Evolutionary conservation across 2,329 filamentous ascomycete species (phyloP).

Genomic region (Mycosphaerella sp.): DNA sequence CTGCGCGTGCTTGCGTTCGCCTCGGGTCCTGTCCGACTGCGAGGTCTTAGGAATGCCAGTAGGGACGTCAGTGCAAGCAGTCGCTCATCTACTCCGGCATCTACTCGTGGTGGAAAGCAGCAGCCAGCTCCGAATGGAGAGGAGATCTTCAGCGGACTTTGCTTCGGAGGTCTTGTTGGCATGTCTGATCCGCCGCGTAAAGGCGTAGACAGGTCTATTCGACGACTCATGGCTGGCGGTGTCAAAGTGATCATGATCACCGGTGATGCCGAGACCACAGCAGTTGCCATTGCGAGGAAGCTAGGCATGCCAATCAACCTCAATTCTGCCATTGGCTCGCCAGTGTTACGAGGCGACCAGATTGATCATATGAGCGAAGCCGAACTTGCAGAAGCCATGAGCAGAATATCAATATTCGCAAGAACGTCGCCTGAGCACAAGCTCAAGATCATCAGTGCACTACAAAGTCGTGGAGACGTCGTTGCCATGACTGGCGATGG

Average conservation of each 20-base stretch:
- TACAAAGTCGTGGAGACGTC: conserved; percentile 89
- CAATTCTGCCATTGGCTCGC: conserved; percentile 52
- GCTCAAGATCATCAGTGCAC: conserved; percentile 87
- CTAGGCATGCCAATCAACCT: conserved; percentile 83
- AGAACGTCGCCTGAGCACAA: conserved; percentile 97
- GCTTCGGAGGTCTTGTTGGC: conserved; percentile 86
- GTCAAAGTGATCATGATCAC: conserved; percentile 99
- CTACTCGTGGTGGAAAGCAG: conserved; percentile 1
- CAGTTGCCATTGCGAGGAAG: conserved; percentile 85
- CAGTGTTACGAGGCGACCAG: conserved; percentile 81
- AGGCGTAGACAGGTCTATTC: conserved; percentile 82
- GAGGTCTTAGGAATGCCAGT: conserved; percentile 14
- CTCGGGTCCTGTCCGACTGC: conserved; percentile 57
- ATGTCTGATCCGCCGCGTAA: conserved; percentile 96
- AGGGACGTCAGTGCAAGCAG: conserved; percentile 13
- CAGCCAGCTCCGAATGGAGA: conserved; percentile 39
- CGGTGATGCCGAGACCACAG: conserved; percentile 90
- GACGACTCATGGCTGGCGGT: conserved; percentile 82
- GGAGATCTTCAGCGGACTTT: conserved; percentile 72
- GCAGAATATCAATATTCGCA: conserved; percentile 88
- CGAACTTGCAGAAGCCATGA: conserved; percentile 77
- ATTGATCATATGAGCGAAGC: conserved; percentile 86
- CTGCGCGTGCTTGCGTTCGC: conserved; percentile 89
- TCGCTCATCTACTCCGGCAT: conserved; percentile 22
- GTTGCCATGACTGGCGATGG: conserved; percentile 99